Evolutionary conservation across 306 rosid genomes (phyloP), one percentile per base, ranked within the genome.

Genomic region (Inga oerstediana): DNA sequence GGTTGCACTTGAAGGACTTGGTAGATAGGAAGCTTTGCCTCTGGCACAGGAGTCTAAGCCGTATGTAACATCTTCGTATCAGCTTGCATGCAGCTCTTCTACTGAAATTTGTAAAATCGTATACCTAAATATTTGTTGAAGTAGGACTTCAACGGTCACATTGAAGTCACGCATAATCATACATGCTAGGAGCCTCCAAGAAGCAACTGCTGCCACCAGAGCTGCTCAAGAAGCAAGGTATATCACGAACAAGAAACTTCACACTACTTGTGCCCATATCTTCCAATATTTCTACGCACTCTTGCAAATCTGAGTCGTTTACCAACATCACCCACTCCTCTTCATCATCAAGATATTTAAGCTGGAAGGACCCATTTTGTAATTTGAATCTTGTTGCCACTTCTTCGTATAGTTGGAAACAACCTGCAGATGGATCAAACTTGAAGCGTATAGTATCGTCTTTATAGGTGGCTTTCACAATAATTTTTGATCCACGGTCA

Each of bases 291-390:
- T 92, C 97, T 8, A 88, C 72, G 80, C 99, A 97, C 79, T 94
- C 99, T 75, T 85, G 97, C 87, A 94, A 79, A 85, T 97, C 99
- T 5, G 91, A 87, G 85, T 94, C 97, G 48, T 85, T 89, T 64
- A 89, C 93, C 80, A 97, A 49, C 99, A 91, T 87, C 66, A 97
- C 98, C 99, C 99, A 97, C 85, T 97, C 98, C 78, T 92, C 93
- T 78, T 97, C 97, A 74, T 97, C 99, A 44, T 97, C 99, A 6
- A 94, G 84, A 80, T 94, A 97, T 82, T 88, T 91, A 83, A 94
- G 97, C 74, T 92, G 92, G 86, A 97, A 97, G 15, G 97, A 82
- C 34, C 97, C 97, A 14, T 81, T 89, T 77, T 83, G 91, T 70
- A 97, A 76, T 76, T 86, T 97, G 85, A 97, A 92, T 85, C 98